Base-by-base conservation (phyloP, 2,329 filamentous ascomycete genomes). In the Ceratocystis cacaofunesta region DNA sequence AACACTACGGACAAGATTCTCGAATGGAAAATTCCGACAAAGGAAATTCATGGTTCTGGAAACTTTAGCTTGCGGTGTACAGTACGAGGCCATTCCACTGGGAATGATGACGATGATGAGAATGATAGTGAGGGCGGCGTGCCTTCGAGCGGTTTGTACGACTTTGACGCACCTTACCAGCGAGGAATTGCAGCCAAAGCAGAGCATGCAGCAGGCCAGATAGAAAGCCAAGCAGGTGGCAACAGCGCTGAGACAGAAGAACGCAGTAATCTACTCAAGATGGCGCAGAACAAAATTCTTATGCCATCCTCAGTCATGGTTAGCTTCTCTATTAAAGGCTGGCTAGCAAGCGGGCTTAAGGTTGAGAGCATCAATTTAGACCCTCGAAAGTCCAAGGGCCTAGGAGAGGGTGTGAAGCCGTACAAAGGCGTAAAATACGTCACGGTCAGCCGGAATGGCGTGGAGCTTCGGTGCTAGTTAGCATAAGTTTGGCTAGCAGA, bases 391-490 rank as follows among this genome's bases (percentile, higher is more conserved):
- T 95, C 90, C 74, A 83, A 87, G 66, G 94, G 94, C 0, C 72
- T 99, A 58, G 90, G 90, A 0, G 90, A 95, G 69, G 85, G 88
- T 1, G 85, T 97, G 48, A 95, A 91, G 76, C 94, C 94, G 28
- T 97, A 96, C 76, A 99, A 97, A 77, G 94, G 94, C 1, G 94
- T 99, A 69, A 99, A 99, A 76, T 99, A 99, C 75, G 74, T 99
- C 70, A 96, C 92, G 17, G 78, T 87, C 61, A 87, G 84, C 71
- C 84, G 83, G 68, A 80, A 81, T 15, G 85, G 84, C 25, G 78
- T 87, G 52, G 85, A 87, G 74, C 79, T 85, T 70, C 77, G 85
- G 70, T 86, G 84, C 72, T 85, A 28, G 36, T 41, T 15, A 41
- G 12, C 36, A 41, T 12, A 41, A 41, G 4, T 1, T 12, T 41